These are phyloP conservation scores for Nannizzia gypsea DNA, from an alignment of 2,329 filamentous ascomycete species.

Conservation along the genomic window DNA sequence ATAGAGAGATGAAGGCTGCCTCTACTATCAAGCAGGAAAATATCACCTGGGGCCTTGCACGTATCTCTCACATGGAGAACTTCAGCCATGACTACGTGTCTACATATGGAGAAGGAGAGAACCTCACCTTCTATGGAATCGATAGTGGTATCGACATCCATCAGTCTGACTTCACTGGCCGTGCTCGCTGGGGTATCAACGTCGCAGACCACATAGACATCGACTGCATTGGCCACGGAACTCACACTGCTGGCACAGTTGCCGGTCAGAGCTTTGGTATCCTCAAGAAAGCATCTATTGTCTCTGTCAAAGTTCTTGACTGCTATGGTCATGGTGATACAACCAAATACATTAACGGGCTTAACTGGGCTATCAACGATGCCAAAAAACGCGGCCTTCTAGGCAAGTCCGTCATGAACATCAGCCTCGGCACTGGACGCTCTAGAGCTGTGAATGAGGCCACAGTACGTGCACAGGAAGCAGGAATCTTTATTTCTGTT, in stretches of 20 bases:
- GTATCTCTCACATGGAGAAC: conserved; percentile 22
- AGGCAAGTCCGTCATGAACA: conserved; percentile 25
- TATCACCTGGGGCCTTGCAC: conserved; percentile 25
- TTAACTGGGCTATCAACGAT: conserved; percentile 30
- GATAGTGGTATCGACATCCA: conserved; percentile 28
- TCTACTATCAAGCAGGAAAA: conserved; percentile 17
- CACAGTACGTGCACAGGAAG: conserved; percentile 24
- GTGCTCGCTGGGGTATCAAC: conserved; percentile 27
- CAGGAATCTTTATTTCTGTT: conserved; percentile 31
- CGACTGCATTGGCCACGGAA: conserved; percentile 29
- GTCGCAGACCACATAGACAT: conserved; percentile 15
- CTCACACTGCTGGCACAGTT: conserved; percentile 30
- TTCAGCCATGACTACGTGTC: conserved; percentile 24
- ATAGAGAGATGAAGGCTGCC: conserved; percentile 6
- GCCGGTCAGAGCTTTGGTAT: conserved; percentile 27
- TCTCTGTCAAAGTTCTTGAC: conserved; percentile 41
- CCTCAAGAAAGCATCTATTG: conserved; percentile 27
- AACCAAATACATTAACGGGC: conserved; percentile 39
- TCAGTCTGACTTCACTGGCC: conserved; percentile 28
- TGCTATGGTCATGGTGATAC: conserved; percentile 35
- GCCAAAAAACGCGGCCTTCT: conserved; percentile 21
- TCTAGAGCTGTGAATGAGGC: conserved; percentile 31
- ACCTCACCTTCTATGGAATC: conserved; percentile 28
- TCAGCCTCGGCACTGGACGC: conserved; percentile 26
- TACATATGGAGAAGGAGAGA: conserved; percentile 25